Evolutionary conservation across 805 yeast species (phyloP), one percentile per base, ranked within the genome.

Genomic region (Starmerella potacharoeniae): DNA sequence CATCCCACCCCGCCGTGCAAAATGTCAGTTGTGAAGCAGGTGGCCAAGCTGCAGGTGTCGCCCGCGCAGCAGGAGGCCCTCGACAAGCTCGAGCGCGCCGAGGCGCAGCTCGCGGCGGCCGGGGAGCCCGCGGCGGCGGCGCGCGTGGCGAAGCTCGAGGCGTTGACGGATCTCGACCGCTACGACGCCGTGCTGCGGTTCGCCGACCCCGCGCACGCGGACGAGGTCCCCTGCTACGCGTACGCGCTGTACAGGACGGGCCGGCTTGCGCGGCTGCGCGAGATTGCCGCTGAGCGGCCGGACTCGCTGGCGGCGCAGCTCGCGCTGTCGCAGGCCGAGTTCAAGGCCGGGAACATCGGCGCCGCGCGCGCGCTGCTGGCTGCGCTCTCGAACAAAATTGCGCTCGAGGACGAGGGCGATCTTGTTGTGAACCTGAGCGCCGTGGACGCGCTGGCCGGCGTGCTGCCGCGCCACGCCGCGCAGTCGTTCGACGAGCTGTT

Each of bases 181-280:
- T 83, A 78, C 67, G 66, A 65, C 42, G 69, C 71, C 49, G 87
- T 85, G 0, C 60, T 68, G 17, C 69, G 73, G 53, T 60, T 77
- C 39, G 58, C 53, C 30, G 45, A 47, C 36, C 39, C 55, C 22
- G 43, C 29, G 16, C 9, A 36, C 33, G 33, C 39, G 22, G 58
- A 34, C 29, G 53, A 48, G 48, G 11, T 39, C 7, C 64, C 78
- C 51, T 86, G 80, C 62, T 70, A 72, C 33, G 80, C 82, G 3
- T 84, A 84, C 62, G 71, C 81, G 7, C 75, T 75, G 62, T 84
- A 84, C 68, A 78, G 81, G 58, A 62, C 76, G 6, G 85, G 82
- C 22, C 64, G 75, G 47, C 66, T 75, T 35, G 71, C 60, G 6
- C 58, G 57, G 33, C 64, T 73, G 45, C 58, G 61, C 14, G 60